Base-by-base conservation (phyloP, 2,329 filamentous ascomycete species). In the Fusarium fracticaudum region DNA sequence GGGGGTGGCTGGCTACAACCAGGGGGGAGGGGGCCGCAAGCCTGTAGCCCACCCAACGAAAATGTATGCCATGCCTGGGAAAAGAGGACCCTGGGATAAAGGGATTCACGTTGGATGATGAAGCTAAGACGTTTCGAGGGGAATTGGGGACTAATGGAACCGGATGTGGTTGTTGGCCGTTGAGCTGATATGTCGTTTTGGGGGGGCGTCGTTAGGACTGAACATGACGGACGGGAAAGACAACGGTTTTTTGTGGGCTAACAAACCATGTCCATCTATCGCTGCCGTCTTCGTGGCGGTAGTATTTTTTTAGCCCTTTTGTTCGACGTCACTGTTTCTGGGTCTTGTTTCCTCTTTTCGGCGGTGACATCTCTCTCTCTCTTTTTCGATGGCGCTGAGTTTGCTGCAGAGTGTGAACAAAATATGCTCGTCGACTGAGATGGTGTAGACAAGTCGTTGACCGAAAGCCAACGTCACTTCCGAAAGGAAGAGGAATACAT, bases 211-310 rank as follows among this genome's bases (percentile, higher is more conserved):
- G 48, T 70, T 65, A 61, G 60, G 58, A 67, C 68, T 67, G 55
- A 58, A 66, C 64, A 60, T 62, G 73, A 72, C 31, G 14, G 55
- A 54, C 51, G 41, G 41, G 64, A 66, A 73, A 67, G 64, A 58
- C 71, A 77, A 77, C 72, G 72, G 74, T 59, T 76, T 77, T 77
- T 77, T 72, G 67, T 77, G 75, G 75, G 71, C 44, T 76, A 35
- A 35, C 15, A 43, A 59, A 61, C 66, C 60, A 60, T 64, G 63
- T 15, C 29, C 44, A 48, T 72, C 64, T 64, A 72, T 66, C 40
- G 41, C 55, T 59, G 55, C 41, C n/a, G 20, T 59, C 55, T 61
- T 63, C n/a, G 51, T 54, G 60, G 60, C 37, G 44, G 55, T 51
- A 51, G 26, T 43, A 22, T 22, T 43, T 69, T 69, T 26, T 50